A percentile compares a stretch with the other conserved stretches of the same genome.
phyloP scores from a whole-genome alignment of 2,329 filamentous ascomycete species.

The Trichoderma oligosporum region DNA sequence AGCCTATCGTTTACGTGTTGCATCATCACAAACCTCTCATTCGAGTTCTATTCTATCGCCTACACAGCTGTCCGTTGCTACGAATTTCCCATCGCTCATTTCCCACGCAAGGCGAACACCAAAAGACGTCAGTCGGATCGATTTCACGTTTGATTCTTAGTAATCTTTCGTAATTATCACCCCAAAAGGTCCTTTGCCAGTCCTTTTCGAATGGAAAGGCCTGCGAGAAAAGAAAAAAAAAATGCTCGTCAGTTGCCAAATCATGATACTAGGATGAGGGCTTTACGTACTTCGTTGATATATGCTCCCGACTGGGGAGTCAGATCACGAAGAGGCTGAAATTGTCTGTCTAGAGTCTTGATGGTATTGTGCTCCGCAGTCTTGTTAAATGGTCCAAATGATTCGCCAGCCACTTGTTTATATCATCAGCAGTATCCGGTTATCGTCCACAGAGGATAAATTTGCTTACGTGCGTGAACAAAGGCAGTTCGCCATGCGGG shows the following conservation, averaged over 20 bases:
- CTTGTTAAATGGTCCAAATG: constrained; percentile 33
- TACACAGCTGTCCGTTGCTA: constrained; percentile 28
- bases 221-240: constrained; percentile 22
- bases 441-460: too few species aligned
- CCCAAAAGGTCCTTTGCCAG: constrained; percentile 43
- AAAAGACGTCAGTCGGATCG: constrained; percentile 48
- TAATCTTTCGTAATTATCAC: constrained; percentile 43
- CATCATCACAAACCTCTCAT: background rate
- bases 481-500: constrained; percentile 50
- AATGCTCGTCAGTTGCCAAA: too few species aligned
- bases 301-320: constrained; percentile 42
- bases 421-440: background rate
- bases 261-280: background rate
- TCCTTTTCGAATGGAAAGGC: constrained; percentile 36
- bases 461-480: constrained; percentile 38
- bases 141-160: constrained; percentile 42
- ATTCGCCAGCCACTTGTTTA: constrained; percentile 26
- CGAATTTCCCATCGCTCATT: constrained; percentile 39
- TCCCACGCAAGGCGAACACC: constrained; percentile 47
- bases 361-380: constrained; percentile 30
- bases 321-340: constrained; percentile 38
- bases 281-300: constrained; percentile 41
- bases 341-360: constrained; percentile 25
- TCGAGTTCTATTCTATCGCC: background rate
- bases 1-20: too few species aligned